Evolutionary conservation across 2,329 filamentous ascomycete genomes (phyloP).

Genomic region (Aspergillus terreus): DNA sequence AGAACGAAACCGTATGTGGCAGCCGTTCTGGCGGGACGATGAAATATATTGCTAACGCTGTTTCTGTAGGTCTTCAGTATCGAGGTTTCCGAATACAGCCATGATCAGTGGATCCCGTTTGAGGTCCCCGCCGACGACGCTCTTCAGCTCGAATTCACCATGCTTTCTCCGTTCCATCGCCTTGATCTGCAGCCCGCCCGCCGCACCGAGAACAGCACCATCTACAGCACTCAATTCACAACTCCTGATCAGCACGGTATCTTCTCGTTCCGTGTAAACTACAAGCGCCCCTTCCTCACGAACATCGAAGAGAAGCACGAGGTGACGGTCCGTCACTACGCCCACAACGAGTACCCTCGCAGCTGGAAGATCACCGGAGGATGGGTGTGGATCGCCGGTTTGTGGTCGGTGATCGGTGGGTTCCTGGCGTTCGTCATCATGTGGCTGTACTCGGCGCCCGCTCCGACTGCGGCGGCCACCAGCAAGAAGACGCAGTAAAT

Average conservation of each 20-base stretch:
- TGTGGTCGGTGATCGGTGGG: conserved; percentile 76
- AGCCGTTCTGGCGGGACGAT: background rate
- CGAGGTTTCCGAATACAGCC: conserved; percentile 79
- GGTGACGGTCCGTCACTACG: conserved; percentile 92
- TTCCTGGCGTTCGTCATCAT: conserved; percentile 81
- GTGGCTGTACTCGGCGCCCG: conserved; percentile 76
- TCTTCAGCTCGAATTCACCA: conserved; percentile 94
- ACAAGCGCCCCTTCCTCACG: conserved; percentile 89
- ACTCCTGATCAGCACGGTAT: conserved; percentile 97
- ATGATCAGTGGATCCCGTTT: conserved; percentile 73
- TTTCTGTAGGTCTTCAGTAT: conserved; percentile 70
- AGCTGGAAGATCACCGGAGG: conserved; percentile 86
- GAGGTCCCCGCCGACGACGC: conserved; percentile 64
- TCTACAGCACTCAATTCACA: conserved; percentile 72
- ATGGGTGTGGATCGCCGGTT: conserved; percentile 91
- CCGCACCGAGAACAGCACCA: conserved; percentile 63
- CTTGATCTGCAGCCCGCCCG: conserved; percentile 62
- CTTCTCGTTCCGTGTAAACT: conserved; percentile 97
- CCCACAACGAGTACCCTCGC: conserved; percentile 92
- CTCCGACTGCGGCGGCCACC: conserved; percentile 27
- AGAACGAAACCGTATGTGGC: conserved; percentile 85
- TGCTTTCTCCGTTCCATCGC: conserved; percentile 97
- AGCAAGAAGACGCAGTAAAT: conserved; percentile 48
- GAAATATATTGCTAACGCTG: conserved; percentile 22
- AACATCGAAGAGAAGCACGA: conserved; percentile 91